Base-by-base conservation (phyloP, 257 asterid genomes). In the Osmanthus fragrans region DNA sequence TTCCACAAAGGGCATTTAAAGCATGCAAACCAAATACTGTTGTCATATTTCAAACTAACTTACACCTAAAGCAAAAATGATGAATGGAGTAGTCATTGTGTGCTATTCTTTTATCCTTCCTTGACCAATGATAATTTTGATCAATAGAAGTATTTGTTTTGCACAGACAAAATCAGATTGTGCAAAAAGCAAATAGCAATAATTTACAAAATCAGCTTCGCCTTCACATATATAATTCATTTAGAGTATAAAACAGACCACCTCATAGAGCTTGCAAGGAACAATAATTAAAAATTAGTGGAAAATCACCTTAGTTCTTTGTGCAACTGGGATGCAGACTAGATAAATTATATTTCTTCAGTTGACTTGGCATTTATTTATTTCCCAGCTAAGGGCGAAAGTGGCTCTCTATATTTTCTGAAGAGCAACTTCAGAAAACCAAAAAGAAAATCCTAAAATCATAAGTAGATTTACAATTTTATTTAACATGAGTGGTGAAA, bases 261-360 rank as follows among this genome's bases (percentile, higher is more conserved):
- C 98, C 98, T 95, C 98, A 58, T 95, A 95, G 7, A 93, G 91
- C 83, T 89, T 89, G 87, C 77, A 93, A 15, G 97, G 99, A 51
- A 95, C 93, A 74, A 95, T 90, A 84, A 95, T 8, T 9, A 23
- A 23, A 23, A 23, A 42, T 10, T 2, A 33, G 9, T 34, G 75
- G 71, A 29, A 54, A 69, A 27, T 60, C 73, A 74, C 85, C 85
- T 73, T 76, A 78, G 74, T 73, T 70, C 27, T 70, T 63, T 70
- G 71, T 45, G 72, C 76, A 70, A 60, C 13, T 27, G 40, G 74
- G 30, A 30, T 51, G 75, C 54, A 29, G 66, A 68, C 21, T 54
- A 23, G 18, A 19, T 8, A 54, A 16, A 60, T 60, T 60, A 9
- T 7, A 4, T 60, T 16, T 60, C 68, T 60, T 60, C 68, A 60